These are phyloP conservation scores for Escallonia rubra DNA, from an alignment of 129 eudicot species.

Conservation along the genomic window DNA sequence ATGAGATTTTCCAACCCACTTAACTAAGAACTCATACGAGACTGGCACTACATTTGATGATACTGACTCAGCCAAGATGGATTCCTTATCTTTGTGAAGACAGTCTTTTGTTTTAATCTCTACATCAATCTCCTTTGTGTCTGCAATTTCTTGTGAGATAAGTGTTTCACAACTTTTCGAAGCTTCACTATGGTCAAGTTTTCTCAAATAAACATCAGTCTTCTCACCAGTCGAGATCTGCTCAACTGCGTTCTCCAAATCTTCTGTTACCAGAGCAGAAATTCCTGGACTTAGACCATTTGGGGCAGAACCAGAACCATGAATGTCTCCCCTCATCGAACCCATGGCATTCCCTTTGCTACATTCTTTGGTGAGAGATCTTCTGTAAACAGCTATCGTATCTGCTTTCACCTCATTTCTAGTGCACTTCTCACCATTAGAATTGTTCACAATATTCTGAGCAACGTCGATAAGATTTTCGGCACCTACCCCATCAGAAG, in stretches of 20 bases:
- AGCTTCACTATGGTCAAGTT: constrained; percentile 12
- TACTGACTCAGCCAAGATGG: constrained; percentile 21
- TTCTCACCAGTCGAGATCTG: constrained; percentile 17
- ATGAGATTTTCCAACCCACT: constrained; percentile 95
- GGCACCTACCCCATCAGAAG: constrained; percentile 18
- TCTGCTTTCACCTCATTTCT: constrained; percentile 19
- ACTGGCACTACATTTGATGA: constrained; percentile 23
- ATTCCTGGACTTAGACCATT: constrained; percentile 23
- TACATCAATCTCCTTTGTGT: constrained; percentile 13
- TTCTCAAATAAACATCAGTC: constrained; percentile 4
- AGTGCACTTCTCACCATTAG: constrained; percentile 17
- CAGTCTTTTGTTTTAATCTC: constrained; percentile 9
- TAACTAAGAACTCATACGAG: constrained; percentile 73
- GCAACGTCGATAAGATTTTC: constrained; percentile 17
- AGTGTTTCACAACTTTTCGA: constrained; percentile 8
- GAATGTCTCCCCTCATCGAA: constrained; percentile 9
- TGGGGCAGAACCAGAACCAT: constrained; percentile 20
- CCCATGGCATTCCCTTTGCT: constrained; percentile 28
- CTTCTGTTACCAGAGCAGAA: constrained; percentile 16
- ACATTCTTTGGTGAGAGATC: constrained; percentile 33
- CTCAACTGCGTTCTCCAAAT: constrained; percentile 9
- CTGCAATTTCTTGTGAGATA: constrained; percentile 17
- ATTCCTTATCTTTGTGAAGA: constrained; percentile 15
- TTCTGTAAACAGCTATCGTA: constrained; percentile 31
- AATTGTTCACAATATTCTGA: constrained; percentile 13